Conservation (phyloP, 345 rosid genomes). For the Hibiscus tridactylites region DNA sequence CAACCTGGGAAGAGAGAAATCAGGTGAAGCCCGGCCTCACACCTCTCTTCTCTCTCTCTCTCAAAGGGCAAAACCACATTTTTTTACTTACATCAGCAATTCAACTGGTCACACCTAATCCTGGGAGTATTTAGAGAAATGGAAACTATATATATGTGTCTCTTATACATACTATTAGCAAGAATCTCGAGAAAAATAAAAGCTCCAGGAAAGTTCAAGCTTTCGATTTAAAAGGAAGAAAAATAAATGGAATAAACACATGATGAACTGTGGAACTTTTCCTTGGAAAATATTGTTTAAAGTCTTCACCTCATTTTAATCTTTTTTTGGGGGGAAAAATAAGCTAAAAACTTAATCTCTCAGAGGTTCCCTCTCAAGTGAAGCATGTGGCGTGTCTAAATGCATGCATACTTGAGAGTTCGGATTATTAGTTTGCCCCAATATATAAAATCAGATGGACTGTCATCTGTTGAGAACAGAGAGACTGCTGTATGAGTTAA, state of each 20-base stretch:
- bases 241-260: not conserved
- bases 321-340: not conserved
- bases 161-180: not conserved
- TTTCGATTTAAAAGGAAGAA: not conserved
- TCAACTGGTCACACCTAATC: not conserved
- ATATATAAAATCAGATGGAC: not conserved
- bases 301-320: not conserved
- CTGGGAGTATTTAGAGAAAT: not conserved
- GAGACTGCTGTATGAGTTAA: not conserved
- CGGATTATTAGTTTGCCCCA: not conserved
- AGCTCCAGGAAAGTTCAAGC: not conserved
- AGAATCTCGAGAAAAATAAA: not conserved
- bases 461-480: not conserved
- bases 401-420: not conserved
- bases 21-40: not conserved
- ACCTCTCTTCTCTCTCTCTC: not conserved
- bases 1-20: not conserved
- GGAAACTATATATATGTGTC: not conserved
- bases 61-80: not conserved
- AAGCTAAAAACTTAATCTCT: not conserved
- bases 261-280: not conserved
- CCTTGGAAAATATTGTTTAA: not conserved
- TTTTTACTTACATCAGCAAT: not conserved
- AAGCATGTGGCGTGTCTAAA: not conserved
- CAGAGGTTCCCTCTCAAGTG: slow-evolving; percentile 1